Evolutionary conservation across 2,329 filamentous ascomycete genomes (phyloP).

Genomic region (Hyphodiscus sp.): DNA sequence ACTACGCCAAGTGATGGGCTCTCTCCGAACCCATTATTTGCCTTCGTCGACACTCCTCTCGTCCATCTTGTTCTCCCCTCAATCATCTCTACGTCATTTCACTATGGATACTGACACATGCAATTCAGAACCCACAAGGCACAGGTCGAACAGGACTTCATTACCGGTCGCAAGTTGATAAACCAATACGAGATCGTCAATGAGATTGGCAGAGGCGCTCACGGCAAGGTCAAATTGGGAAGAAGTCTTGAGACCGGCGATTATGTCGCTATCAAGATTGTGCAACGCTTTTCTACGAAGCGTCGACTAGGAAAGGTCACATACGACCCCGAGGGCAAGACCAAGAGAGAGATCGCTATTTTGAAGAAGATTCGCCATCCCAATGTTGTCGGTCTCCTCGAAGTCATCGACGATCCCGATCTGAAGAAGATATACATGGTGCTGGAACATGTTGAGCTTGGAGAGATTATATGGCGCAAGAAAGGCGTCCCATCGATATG

Average conservation of each 20-base stretch:
- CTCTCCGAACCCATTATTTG: neutral
- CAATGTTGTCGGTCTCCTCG: constrained; percentile 92
- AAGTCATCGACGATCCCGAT: constrained; percentile 95
- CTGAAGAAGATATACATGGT: constrained; percentile 98
- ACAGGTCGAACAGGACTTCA: constrained; percentile 79
- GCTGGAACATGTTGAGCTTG: constrained; percentile 87
- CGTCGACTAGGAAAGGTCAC: constrained; percentile 81
- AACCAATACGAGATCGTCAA: constrained; percentile 97
- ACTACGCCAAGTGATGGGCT: neutral
- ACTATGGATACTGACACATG: constrained; percentile 17
- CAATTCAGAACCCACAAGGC: constrained; percentile 71
- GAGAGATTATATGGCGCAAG: constrained; percentile 90
- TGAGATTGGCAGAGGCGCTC: constrained; percentile 90
- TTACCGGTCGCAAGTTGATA: constrained; percentile 90
- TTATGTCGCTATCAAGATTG: constrained; percentile 96
- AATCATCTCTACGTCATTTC: neutral
- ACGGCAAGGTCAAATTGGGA: constrained; percentile 96
- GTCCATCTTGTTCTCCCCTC: neutral
- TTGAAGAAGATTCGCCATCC: constrained; percentile 96
- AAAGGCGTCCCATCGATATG: constrained; percentile 81
- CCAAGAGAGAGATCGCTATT: constrained; percentile 94
- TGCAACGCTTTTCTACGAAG: constrained; percentile 90
- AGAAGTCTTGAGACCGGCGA: constrained; percentile 69
- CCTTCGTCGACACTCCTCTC: neutral
- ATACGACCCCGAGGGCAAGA: constrained; percentile 66